These are phyloP conservation scores for Pseudisothecium myosuroides DNA, from an alignment of 225 moss, liverwort and hornwort species.

Conservation along the genomic window DNA sequence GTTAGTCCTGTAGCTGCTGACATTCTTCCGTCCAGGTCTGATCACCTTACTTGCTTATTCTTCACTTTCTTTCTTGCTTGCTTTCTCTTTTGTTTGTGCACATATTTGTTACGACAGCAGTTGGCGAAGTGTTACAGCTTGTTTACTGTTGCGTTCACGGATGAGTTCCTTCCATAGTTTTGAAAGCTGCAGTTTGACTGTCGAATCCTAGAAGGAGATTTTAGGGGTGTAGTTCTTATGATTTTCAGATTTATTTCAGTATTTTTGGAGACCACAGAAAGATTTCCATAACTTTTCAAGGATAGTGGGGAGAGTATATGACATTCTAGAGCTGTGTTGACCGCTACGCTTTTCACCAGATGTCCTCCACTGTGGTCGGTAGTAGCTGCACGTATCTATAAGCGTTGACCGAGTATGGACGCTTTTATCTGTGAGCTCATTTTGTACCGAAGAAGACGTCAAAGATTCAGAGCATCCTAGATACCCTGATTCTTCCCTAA, in stretches of 20 bases:
- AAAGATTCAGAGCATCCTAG: neutral
- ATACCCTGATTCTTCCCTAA: neutral
- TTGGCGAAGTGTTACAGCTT: neutral
- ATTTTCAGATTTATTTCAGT: neutral
- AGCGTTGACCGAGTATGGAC: neutral
- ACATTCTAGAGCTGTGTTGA: neutral
- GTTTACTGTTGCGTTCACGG: neutral
- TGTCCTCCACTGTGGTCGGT: neutral
- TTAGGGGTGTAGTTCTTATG: neutral
- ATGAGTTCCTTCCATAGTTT: neutral
- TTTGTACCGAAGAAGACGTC: neutral
- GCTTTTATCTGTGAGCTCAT: neutral
- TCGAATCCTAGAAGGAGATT: neutral
- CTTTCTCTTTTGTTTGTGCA: neutral
- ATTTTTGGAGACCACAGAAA: neutral
- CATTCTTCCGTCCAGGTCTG: conserved; percentile 74
- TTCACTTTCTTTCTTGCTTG: neutral
- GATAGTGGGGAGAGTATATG: neutral
- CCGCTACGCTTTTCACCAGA: neutral
- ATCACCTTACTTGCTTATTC: neutral
- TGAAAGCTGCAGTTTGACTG: neutral
- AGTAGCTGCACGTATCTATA: neutral
- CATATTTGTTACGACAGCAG: neutral
- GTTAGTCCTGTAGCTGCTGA: conserved; percentile 61
- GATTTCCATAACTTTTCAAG: neutral